Conservation (phyloP, 2,329 filamentous ascomycete species). For the Neodidymelliopsis sp. region DNA sequence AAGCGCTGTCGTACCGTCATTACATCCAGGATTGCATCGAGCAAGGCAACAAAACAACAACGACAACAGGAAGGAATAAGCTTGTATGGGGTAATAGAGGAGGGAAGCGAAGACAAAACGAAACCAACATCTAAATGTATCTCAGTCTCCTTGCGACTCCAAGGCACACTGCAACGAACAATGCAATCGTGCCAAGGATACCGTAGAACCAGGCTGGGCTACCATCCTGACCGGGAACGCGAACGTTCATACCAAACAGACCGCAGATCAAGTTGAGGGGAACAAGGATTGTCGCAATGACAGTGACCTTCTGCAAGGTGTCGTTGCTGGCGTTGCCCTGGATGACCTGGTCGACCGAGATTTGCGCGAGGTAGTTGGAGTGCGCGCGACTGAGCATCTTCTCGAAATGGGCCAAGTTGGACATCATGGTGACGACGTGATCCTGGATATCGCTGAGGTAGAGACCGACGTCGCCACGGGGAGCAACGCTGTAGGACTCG, state of each 20-base stretch:
- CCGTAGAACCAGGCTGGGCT: conserved; percentile 66
- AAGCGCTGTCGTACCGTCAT: conserved; percentile 6
- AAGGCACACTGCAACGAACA: conserved; percentile 52
- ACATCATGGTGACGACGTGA: conserved; percentile 99
- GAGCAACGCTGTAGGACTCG: conserved; percentile 93
- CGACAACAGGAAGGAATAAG: background rate
- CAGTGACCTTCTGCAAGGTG: conserved; percentile 91
- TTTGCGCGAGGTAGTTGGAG: conserved; percentile 94
- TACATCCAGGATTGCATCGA: background rate
- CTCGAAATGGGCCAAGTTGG: conserved; percentile 92
- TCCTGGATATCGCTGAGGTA: conserved; percentile 98
- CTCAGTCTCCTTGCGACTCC: conserved; percentile 53
- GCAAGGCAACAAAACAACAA: background rate
- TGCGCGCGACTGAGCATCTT: conserved; percentile 96
- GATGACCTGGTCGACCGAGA: conserved; percentile 88
- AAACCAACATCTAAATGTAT: conserved; percentile 45
- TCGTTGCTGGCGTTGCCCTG: conserved; percentile 89
- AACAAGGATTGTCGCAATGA: conserved; percentile 93
- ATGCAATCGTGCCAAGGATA: conserved; percentile 64
- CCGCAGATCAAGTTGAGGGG: conserved; percentile 92
- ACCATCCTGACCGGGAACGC: conserved; percentile 67
- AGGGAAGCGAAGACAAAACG: background rate
- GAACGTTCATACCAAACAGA: conserved; percentile 87
- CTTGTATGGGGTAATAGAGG: background rate
- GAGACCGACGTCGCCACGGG: conserved; percentile 93